These are phyloP conservation scores for Metschnikowia colocasiae DNA, from an alignment of 805 yeast species.

Conservation along the genomic window DNA sequence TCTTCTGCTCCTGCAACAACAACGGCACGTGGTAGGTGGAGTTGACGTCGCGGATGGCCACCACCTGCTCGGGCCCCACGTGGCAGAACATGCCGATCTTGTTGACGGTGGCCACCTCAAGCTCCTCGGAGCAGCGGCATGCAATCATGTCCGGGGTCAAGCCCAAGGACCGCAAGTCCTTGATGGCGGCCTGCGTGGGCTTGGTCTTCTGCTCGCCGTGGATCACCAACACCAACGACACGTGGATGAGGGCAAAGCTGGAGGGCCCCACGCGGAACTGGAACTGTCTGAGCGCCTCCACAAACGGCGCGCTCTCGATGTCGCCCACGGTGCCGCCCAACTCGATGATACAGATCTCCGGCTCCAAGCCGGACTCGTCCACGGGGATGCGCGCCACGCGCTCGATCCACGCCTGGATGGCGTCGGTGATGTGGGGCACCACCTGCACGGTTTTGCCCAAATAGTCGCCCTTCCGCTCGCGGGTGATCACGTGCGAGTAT, in stretches of 20 bases:
- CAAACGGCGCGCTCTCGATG: slow-evolving; percentile 97
- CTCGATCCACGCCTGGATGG: slow-evolving; percentile 98
- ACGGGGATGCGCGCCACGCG: slow-evolving; percentile 89
- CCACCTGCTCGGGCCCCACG: slow-evolving; percentile 96
- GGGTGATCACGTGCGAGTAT: slow-evolving; percentile 88
- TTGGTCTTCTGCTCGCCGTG: slow-evolving; percentile 99
- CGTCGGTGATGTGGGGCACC: slow-evolving; percentile 96
- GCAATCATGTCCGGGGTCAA: slow-evolving; percentile 96
- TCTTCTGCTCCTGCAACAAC: slow-evolving; percentile 78
- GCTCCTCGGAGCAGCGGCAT: slow-evolving; percentile 85
- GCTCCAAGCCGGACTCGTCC: slow-evolving; percentile 80
- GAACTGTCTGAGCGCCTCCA: slow-evolving; percentile 97
- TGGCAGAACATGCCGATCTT: slow-evolving; percentile 99
- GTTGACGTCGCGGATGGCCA: slow-evolving; percentile 94
- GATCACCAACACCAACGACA: slow-evolving; percentile 94
- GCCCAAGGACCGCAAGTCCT: slow-evolving; percentile 93
- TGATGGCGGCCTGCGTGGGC: slow-evolving; percentile 99
- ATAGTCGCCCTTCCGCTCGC: slow-evolving; percentile 94
- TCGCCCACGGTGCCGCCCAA: slow-evolving; percentile 99
- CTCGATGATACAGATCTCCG: slow-evolving; percentile 95
- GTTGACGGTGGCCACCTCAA: slow-evolving; percentile 81
- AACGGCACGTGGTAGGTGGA: slow-evolving; percentile 97
- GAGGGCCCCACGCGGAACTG: slow-evolving; percentile 95
- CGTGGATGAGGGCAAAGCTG: slow-evolving; percentile 94
- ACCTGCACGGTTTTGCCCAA: slow-evolving; percentile 99